Percentiles rank a stretch among this genome's conserved stretches.
These are phyloP conservation scores for Marasmius fiardii DNA, from an alignment of 1,284 basidiomycete genomes.

Conservation along the genomic window DNA sequence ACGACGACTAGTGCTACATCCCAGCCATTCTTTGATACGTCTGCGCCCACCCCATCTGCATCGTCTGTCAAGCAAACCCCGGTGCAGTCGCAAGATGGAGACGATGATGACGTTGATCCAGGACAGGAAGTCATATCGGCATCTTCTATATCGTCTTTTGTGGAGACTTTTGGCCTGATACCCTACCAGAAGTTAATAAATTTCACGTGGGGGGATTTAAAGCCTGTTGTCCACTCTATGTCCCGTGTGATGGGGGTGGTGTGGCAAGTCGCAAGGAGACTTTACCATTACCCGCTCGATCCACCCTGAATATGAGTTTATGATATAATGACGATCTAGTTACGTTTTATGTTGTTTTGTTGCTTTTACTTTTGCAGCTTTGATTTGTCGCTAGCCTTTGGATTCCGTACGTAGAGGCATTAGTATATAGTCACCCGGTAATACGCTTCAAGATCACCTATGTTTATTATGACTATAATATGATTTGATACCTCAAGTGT, in stretches of 20 bases:
- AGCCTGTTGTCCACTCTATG: conserved; percentile 28
- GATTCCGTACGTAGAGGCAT: no score
- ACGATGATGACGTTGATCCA: conserved; percentile 11
- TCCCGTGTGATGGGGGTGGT: conserved; percentile 35
- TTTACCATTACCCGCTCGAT: conserved; percentile 56
- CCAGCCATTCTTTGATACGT: conserved; percentile 12
- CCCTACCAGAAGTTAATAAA: conserved; percentile 7
- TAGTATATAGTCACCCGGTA: no score
- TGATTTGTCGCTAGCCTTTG: no score
- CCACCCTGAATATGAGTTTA: conserved; percentile 30
- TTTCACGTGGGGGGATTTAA: conserved; percentile 14
- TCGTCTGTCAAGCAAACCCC: neutral
- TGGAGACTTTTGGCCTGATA: conserved; percentile 9
- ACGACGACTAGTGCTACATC: conserved; percentile 1
- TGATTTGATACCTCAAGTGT: no score
- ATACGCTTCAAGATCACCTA: no score
- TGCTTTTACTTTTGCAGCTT: no score
- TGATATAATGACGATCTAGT: no score
- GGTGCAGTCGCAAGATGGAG: neutral
- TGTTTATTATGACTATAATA: no score
- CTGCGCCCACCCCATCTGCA: neutral
- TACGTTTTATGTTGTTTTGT: no score
- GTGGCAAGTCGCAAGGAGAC: conserved; percentile 45
- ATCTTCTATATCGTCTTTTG: neutral
- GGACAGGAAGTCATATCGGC: conserved; percentile 4